These are phyloP conservation scores for Hagleromyces aurorensis DNA, from an alignment of 805 yeast species.

Conservation along the genomic window DNA sequence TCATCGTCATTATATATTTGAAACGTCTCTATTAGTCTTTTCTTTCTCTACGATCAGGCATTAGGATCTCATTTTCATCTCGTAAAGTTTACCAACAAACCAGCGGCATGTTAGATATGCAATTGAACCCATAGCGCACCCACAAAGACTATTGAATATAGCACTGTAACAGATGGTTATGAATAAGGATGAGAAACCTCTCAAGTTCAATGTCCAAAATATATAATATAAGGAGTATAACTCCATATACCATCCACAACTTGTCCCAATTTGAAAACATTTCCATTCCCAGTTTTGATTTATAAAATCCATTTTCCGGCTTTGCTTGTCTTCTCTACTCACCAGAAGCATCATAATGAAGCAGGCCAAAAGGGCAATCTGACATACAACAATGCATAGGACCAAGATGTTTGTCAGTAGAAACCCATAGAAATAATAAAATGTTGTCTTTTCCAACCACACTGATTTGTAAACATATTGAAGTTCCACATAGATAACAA, in stretches of 20 bases:
- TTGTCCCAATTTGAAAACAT: slow-evolving; percentile 59
- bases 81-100: slow-evolving; percentile 45
- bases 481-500: slow-evolving; percentile 72
- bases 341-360: slow-evolving; percentile 44
- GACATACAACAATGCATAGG: slow-evolving; percentile 55
- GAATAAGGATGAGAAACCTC: slow-evolving; percentile 58
- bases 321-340: slow-evolving; percentile 5
- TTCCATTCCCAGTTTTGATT: slow-evolving; percentile 67
- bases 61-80: too few relatives aligned
- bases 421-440: slow-evolving; percentile 75
- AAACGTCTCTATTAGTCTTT: too few relatives aligned
- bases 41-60: too few relatives aligned
- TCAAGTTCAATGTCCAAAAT: slow-evolving; percentile 46
- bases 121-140: slow-evolving; percentile 68
- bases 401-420: slow-evolving; percentile 53
- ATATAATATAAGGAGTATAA: slow-evolving; percentile 63
- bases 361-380: slow-evolving; percentile 62
- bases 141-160: slow-evolving; percentile 52
- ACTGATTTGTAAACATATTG: slow-evolving; percentile 63
- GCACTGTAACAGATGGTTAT: slow-evolving; percentile 68
- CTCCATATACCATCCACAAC: slow-evolving; percentile 66
- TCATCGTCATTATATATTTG: too few relatives aligned
- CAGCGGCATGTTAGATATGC: slow-evolving; percentile 60
- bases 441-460: slow-evolving; percentile 74
- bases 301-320: slow-evolving; percentile 1